Evolutionary conservation across 768 basidiomycete species (phyloP).

Genomic region (Termitomyces sp.): DNA sequence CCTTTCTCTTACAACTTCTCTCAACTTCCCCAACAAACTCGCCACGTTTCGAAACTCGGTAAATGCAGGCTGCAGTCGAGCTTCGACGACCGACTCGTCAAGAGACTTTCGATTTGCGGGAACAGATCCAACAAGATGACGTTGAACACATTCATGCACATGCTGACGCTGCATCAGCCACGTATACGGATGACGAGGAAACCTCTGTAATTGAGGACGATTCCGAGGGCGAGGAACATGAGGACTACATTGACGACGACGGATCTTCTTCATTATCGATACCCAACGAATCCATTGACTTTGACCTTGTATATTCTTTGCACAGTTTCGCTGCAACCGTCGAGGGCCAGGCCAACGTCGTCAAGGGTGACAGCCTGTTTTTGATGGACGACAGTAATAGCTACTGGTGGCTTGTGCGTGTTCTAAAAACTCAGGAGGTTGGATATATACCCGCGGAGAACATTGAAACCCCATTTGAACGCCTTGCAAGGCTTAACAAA

Average conservation of each 20-base stretch:
- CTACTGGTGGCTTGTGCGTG: constrained; percentile 99
- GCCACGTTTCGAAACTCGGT: constrained; percentile 1
- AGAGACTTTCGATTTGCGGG: constrained; percentile 73
- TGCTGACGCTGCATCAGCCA: constrained; percentile 42
- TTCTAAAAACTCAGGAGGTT: constrained; percentile 97
- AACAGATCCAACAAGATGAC: constrained; percentile 55
- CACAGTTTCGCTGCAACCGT: constrained; percentile 98
- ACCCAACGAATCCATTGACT: constrained; percentile 91
- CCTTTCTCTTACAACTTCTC: not conserved
- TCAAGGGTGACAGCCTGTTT: constrained; percentile 95
- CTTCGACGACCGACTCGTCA: constrained; percentile 31
- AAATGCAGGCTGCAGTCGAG: constrained; percentile 20
- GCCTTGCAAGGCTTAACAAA: constrained; percentile 93
- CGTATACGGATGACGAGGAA: constrained; percentile 59
- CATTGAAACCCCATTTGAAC: constrained; percentile 97
- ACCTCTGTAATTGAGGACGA: constrained; percentile 87
- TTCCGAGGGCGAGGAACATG: constrained; percentile 69
- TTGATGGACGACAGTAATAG: constrained; percentile 98
- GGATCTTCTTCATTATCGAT: constrained; percentile 81
- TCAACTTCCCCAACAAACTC: not conserved
- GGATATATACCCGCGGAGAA: constrained; percentile 99
- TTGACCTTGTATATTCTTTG: constrained; percentile 88
- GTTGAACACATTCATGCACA: constrained; percentile 35
- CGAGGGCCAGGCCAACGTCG: constrained; percentile 97
- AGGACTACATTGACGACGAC: constrained; percentile 70